Base-by-base conservation (phyloP, 2,329 filamentous ascomycete genomes). In the Fusarium sororula region DNA sequence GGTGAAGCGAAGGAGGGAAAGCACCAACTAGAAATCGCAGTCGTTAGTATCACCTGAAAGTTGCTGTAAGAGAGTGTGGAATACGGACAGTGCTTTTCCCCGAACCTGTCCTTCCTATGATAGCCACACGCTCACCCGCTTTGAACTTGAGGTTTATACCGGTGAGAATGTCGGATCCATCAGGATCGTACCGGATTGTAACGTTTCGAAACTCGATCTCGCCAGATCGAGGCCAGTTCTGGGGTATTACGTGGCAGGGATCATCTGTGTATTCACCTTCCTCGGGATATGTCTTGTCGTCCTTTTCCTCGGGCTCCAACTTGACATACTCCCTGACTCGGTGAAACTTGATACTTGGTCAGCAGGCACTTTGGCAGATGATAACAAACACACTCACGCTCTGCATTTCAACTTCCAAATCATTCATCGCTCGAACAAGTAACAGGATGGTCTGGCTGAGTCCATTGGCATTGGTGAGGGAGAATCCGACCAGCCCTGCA, bases 61-160 rank as follows among this genome's bases (percentile, higher is more conserved):
- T 26, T 41, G 47, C n/a, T 11, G n/a, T n/a, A 32, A 44, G 30
- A n/a, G 20, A 20, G 39, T 24, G 6, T n/a, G 37, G n/a, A 37
- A 26, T 50, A 80, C 85, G 80, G 79, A 96, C 87, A 0, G 94
- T 97, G 57, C 92, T 94, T 82, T 97, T 97, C 7, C 94, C 94
- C 9, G 92, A 94, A 0, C 93, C 91, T 0, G 94, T 97, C 15
- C 94, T 90, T 5, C 94, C 94, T 17, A 95, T 92, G 26, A 97
- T 87, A 1, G 94, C 94, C 2, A 93, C 93, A 57, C 92, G 92
- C 61, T 93, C 92, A 2, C 94, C 93, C 0, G 92, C 92, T 18
- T 82, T 84, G 69, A 89, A 87, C 39, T 83, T 84, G 50, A 89
- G 82, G 68, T 84, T 88, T 59, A 89, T 80, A 39, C 87, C 79